Base-by-base conservation (phyloP, 2,329 filamentous ascomycete species). In the Phialophora verrucosa region DNA sequence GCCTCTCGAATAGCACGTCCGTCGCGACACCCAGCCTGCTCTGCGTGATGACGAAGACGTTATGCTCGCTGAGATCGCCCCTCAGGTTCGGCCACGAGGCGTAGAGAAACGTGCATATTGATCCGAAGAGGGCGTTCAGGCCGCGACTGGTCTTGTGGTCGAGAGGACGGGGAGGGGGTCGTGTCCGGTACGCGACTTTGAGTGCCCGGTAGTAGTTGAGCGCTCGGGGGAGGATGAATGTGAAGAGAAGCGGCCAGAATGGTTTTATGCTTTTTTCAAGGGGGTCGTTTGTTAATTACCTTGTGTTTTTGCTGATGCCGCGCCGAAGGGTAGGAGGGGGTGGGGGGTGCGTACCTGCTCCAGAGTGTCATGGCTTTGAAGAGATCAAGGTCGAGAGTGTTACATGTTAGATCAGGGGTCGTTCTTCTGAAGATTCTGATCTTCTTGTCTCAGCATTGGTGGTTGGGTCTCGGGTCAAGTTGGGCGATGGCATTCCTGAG, bases 11-110 rank as follows among this genome's bases (percentile, higher is more conserved):
- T 67, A 98, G 84, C 38, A 96, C 89, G 75, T 94, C 91, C 50
- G 87, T 89, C n/a, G 92, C 89, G 50, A 91, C 94, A 74, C 93
- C 91, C 20, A 98, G 87, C 38, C 93, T 91, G 59, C 92, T 95
- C 64, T 88, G 83, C 0, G 94, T 97, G 20, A 83, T 78, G 32
- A 78, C 75, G 83, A 98, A 97, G 77, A 98, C 82, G 79, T 97
- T 97, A 76, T 92, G 88, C 51, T 67, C 66, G 38, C 32, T 73
- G 68, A 65, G 25, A 2, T 61, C 61, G 29, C 64, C 66, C 17
- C 29, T 72, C 62, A 49, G 76, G 31, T 55, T 55, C 75, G 27
- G 79, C 74, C 70, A 76, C 73, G 90, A 88, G 65, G 87, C 84
- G 65, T 88, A 73, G 59, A 91, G 77, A 71, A 83, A 85, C 65